A percentile compares a stretch with the other conserved stretches of the same genome.
phyloP scores from a whole-genome alignment of 1,139 yeast genomes.

The Taphrina flavorubra region DNA sequence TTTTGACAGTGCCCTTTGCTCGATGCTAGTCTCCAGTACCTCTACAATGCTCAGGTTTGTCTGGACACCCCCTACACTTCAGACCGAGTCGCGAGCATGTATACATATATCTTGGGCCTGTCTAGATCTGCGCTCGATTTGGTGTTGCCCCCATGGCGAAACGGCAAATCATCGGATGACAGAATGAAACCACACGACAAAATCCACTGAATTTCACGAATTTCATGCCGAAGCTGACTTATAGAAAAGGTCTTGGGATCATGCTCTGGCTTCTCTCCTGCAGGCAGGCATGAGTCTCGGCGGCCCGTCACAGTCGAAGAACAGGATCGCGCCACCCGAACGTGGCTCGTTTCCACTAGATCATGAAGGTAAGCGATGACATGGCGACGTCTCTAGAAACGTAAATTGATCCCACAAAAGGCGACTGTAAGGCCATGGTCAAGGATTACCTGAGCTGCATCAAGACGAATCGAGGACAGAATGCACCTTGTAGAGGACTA shows the following conservation, averaged over 20 bases:
- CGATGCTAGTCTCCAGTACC: not conserved
- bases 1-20: constrained; percentile 49
- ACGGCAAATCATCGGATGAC: not conserved
- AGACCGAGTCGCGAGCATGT: too few species aligned
- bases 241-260: not conserved
- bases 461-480: constrained; percentile 24
- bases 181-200: not conserved
- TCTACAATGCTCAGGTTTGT: too few species aligned
- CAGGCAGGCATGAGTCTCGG: constrained; percentile 25
- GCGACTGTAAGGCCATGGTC: constrained; percentile 40
- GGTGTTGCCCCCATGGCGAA: not conserved
- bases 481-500: constrained; percentile 37
- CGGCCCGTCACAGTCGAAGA: constrained; percentile 30
- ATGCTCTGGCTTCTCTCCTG: too few species aligned
- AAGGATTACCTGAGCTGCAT: constrained; percentile 39
- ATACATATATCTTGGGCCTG: not conserved
- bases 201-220: not conserved
- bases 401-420: not conserved
- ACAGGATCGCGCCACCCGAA: constrained; percentile 38
- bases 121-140: not conserved
- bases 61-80: too few species aligned
- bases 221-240: not conserved
- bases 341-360: constrained; percentile 42
- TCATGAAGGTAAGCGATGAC: constrained; percentile 33
- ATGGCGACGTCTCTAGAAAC: not conserved